Evolutionary conservation across 2,329 filamentous ascomycete genomes (phyloP), one percentile per base, ranked within the genome.

Genomic region (Alternaria atra): DNA sequence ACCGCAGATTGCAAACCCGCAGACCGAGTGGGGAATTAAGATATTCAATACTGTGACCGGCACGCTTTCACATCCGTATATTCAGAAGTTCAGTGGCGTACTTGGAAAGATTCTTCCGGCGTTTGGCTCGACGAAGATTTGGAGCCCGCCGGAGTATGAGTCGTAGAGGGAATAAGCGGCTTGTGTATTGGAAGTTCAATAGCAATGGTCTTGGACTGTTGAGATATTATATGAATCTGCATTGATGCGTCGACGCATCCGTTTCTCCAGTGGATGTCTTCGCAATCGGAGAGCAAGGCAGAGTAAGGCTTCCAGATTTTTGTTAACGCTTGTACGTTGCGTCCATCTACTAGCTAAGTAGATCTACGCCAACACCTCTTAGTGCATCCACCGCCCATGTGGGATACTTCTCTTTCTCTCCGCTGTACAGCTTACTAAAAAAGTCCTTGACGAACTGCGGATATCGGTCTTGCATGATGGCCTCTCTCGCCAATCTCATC

Each of bases 321-420:
- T 32, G n/a, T n/a, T 9, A 25, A 7, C 3, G 20, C 10, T 6
- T 6, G 29, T 6, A 13, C 25, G n/a, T 12, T n/a, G 10, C 7
- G 30, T 12, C 17, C 30, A 9, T 51, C 13, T 34, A 75, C 25
- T 73, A 67, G 29, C 43, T 60, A 15, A 75, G 50, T 30, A 79
- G 55, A 58, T 79, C 73, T 5, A 99, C 87, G 1, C 90, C 91
- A n/a, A 98, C 94, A 0, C 85, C 86, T 61, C 81, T 85, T 64
- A 99, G 80, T 6, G 95, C 93, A 52, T 87, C 87, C 3, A 97
- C 89, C 1, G 92, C 94, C 95, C 95, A 99, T 0, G 82, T 79
- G 0, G 96, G 95, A 74, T 92, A 93, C 55, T 86, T 86, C 12
- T 82, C 79, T 79, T 86, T 87, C 68, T 90, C 84, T 15, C 65